Base-by-base conservation (phyloP, 257 asterid genomes). In the Petrea volubilis region DNA sequence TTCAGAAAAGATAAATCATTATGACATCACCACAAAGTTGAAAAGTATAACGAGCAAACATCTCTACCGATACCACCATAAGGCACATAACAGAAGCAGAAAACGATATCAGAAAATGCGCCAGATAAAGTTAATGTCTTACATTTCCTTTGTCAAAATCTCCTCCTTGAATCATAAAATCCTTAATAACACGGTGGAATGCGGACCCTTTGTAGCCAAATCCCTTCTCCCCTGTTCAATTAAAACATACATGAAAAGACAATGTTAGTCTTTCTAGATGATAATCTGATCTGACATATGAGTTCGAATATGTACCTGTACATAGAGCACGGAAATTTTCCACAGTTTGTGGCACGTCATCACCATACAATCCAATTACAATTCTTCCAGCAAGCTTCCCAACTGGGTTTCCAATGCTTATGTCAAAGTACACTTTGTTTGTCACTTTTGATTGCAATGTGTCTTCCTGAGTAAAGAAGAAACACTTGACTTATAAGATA, bases 91-190 rank as follows among this genome's bases (percentile, higher is more conserved):
- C 34, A 64, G n/a, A 40, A 56, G 21, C 64, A 23, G 13, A 41
- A 34, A n/a, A 28, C 28, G 5, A 6, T 20, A 53, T 15, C 20
- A 10, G 50, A 36, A 33, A 59, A 57, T 50, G 25, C 25, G 33
- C 24, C 55, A 36, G 61, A 31, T 28, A 60, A 56, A 55, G 64
- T 24, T 25, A 66, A 63, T 21, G 64, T 73, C 97, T 59, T 83
- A 95, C 99, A 78, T 95, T 95, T 77, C 99, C 99, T 74, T 95
- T 95, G 75, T 92, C 99, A 49, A 95, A 95, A 74, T 95, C 99
- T 73, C 99, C 99, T 62, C 99, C 99, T 77, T 95, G 98, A 84
- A 95, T 90, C 99, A 95, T 95, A 84, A 95, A 95, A 53, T 92
- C 93, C 84, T 84, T 87, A 75, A 95, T 95, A 59, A 90, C 97